A percentile compares a stretch with the other conserved stretches of the same genome.
These are phyloP conservation scores for Cercophora scortea DNA, from an alignment of 495 filamentous ascomycete species.

Conservation along the genomic window DNA sequence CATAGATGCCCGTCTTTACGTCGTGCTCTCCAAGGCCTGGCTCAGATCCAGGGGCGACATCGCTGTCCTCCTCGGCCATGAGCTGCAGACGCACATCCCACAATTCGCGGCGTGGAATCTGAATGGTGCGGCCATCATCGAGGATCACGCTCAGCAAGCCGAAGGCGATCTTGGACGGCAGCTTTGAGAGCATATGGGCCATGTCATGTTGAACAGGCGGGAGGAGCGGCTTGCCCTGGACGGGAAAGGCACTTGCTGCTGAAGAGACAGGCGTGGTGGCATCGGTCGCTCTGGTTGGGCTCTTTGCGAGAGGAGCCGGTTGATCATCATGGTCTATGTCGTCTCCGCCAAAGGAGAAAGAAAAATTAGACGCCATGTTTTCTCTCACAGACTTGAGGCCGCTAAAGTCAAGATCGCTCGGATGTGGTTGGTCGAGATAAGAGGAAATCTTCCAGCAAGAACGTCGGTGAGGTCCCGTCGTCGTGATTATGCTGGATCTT, in stretches of 20 bases:
- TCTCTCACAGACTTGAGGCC: not conserved
- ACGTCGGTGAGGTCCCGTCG: no score
- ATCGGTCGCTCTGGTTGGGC: not conserved
- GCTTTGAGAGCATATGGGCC: conserved; percentile 50
- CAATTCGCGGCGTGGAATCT: conserved; percentile 75
- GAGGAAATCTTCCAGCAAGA: conserved; percentile 3
- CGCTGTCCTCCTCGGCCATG: conserved; percentile 72
- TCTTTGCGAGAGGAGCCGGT: conserved; percentile 16
- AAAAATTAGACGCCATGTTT: conserved; percentile 42
- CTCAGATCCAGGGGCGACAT: conserved; percentile 24
- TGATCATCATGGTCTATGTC: conserved; percentile 66
- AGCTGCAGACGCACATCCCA: conserved; percentile 92
- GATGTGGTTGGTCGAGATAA: conserved; percentile 36
- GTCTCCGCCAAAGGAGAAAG: conserved; percentile 75
- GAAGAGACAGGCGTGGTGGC: conserved; percentile 2
- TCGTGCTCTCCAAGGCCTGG: conserved; percentile 70
- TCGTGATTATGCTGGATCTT: not conserved
- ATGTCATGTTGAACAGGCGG: conserved; percentile 36
- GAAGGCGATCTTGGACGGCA: conserved; percentile 77
- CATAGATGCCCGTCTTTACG: conserved; percentile 84
- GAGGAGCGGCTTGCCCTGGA: conserved; percentile 40
- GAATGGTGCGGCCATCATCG: conserved; percentile 35
- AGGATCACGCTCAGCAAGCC: conserved; percentile 50
- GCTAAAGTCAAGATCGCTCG: not conserved
- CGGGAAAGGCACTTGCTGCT: conserved; percentile 39